A percentile compares a stretch with the other conserved stretches of the same genome.
phyloP scores from a whole-genome alignment of 441 rosid genomes.

The Viola pubescens region DNA sequence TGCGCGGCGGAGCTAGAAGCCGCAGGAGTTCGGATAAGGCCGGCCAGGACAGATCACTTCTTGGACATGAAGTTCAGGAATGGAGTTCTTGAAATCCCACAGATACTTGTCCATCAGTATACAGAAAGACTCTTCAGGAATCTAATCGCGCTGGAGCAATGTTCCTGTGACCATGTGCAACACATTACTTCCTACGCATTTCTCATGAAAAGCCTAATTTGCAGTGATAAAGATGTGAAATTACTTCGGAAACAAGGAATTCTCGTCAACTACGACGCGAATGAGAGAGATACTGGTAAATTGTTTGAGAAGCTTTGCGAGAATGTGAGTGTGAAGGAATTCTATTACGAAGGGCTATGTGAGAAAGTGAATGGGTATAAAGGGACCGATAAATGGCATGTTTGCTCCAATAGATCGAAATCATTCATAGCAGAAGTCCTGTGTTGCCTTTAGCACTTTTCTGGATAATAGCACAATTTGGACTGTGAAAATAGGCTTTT shows the following conservation, averaged over 20 bases:
- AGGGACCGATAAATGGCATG: slow-evolving; percentile 3
- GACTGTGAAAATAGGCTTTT: too few relatives aligned
- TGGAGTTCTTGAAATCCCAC: slow-evolving; percentile 39
- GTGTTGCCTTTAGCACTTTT: too few relatives aligned
- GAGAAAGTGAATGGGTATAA: slow-evolving; percentile 30
- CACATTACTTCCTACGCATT: slow-evolving; percentile 38
- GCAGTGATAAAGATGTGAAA: slow-evolving; percentile 25
- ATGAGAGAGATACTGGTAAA: not conserved
- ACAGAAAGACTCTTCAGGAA: slow-evolving; percentile 45
- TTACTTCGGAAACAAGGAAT: slow-evolving; percentile 21
- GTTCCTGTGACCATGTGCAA: slow-evolving; percentile 13
- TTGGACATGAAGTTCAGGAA: slow-evolving; percentile 32
- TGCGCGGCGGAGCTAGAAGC: slow-evolving; percentile 21
- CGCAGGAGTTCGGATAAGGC: slow-evolving; percentile 29
- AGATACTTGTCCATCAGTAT: slow-evolving; percentile 22
- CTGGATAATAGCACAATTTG: too few relatives aligned
- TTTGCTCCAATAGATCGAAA: slow-evolving; percentile 4
- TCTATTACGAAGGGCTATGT: slow-evolving; percentile 34
- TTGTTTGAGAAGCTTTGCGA: slow-evolving; percentile 27
- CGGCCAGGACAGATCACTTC: slow-evolving; percentile 21
- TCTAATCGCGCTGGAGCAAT: slow-evolving; percentile 36
- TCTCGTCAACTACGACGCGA: slow-evolving; percentile 16
- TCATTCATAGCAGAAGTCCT: not conserved
- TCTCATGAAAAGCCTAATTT: slow-evolving; percentile 30
- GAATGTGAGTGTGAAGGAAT: slow-evolving; percentile 26